phyloP scores from a whole-genome alignment of 176 grass and related monocot species.

The Metroxylon sagu region DNA sequence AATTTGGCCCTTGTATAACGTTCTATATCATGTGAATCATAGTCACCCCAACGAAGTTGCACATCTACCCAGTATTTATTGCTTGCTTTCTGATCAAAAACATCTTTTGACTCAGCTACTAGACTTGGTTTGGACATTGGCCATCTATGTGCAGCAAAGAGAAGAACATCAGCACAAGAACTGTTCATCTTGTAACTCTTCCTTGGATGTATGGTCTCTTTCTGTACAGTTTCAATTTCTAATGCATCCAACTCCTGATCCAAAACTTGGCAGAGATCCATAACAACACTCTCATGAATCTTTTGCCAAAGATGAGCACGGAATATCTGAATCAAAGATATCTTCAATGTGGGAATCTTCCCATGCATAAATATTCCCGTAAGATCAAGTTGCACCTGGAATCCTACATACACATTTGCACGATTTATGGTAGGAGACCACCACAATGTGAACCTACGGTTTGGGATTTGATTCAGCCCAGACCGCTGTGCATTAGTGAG shows the following conservation, averaged over 20 bases:
- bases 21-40: conserved; percentile 97
- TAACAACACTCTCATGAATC: conserved; percentile 99
- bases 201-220: conserved; percentile 97
- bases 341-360: conserved; percentile 94
- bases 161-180: conserved; percentile 88
- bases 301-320: conserved; percentile 99
- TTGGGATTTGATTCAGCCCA: conserved; percentile 94
- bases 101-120: conserved; percentile 94
- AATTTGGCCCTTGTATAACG: conserved; percentile 98
- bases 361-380: conserved; percentile 98
- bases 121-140: conserved; percentile 97
- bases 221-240: conserved; percentile 99
- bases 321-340: conserved; percentile 97
- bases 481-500: conserved; percentile 93
- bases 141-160: conserved; percentile 97
- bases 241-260: conserved; percentile 94
- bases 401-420: conserved; percentile 88
- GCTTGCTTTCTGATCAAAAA: conserved; percentile 96
- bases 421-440: conserved; percentile 94
- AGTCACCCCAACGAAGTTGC: conserved; percentile 93
- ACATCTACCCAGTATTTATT: conserved; percentile 99
- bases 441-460: conserved; percentile 95
- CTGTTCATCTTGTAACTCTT: conserved; percentile 99
- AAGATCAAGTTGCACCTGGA: conserved; percentile 83
- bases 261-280: conserved; percentile 99